These are phyloP conservation scores for Cymbopogon flexuosus DNA, from an alignment of 202 grass and related monocot genomes.

Conservation along the genomic window DNA sequence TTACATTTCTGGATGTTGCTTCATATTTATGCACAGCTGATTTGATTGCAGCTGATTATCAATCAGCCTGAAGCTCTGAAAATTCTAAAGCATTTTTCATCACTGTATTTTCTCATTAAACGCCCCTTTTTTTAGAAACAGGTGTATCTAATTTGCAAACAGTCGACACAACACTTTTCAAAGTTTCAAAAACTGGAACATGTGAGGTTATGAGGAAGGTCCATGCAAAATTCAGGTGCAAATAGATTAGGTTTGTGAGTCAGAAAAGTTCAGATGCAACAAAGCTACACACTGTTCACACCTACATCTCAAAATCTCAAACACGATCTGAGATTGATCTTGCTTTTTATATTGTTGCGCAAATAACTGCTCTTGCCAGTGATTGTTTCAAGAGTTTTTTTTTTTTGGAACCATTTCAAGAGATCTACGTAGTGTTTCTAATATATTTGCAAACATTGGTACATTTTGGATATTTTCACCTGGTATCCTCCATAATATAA, in stretches of 20 bases:
- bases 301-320: neutral
- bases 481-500: neutral
- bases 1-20: neutral
- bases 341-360: neutral
- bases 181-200: neutral
- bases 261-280: neutral
- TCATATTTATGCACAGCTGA: neutral
- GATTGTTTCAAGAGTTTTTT: too few species aligned
- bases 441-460: neutral
- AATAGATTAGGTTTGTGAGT: neutral
- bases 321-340: neutral
- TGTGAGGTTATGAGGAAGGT: neutral
- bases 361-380: neutral
- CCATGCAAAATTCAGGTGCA: neutral
- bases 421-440: neutral
- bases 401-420: too few species aligned
- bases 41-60: neutral
- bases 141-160: neutral
- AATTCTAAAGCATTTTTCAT: neutral
- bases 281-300: neutral
- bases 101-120: neutral
- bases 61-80: neutral
- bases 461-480: too few species aligned
- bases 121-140: neutral
- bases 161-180: neutral